Evolutionary conservation across 805 yeast species (phyloP).

Genomic region (Ogataea populi-albae): DNA sequence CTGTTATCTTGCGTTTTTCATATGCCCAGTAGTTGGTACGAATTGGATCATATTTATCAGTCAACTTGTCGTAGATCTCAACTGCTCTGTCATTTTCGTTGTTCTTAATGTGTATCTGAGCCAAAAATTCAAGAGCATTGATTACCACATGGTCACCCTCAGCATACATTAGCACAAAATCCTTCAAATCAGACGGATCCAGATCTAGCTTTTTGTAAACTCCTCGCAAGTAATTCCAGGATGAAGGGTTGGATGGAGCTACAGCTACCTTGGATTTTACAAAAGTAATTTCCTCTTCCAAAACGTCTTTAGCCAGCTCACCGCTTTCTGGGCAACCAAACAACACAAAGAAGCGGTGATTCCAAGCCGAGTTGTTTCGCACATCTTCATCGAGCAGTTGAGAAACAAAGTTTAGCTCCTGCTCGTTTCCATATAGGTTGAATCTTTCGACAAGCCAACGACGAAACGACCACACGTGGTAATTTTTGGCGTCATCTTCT

Average conservation of each 20-base stretch:
- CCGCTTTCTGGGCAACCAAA: constrained; percentile 24
- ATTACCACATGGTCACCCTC: constrained; percentile 40
- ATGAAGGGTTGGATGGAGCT: constrained; percentile 79
- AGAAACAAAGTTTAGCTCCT: constrained; percentile 53
- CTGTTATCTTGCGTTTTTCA: too few relatives aligned
- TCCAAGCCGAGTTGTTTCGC: constrained; percentile 92
- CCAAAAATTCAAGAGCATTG: constrained; percentile 63
- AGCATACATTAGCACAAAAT: constrained; percentile 45
- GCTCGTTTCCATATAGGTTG: constrained; percentile 39
- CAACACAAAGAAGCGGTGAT: constrained; percentile 67
- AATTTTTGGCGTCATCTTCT: constrained; percentile 80
- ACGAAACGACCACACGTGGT: constrained; percentile 94
- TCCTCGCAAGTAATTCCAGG: constrained; percentile 82
- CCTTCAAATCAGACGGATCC: constrained; percentile 39
- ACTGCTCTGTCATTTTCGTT: constrained; percentile 35
- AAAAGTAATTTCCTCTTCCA: constrained; percentile 49
- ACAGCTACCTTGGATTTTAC: constrained; percentile 45
- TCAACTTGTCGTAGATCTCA: constrained; percentile 50
- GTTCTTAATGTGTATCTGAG: constrained; percentile 42
- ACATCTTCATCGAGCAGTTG: constrained; percentile 57
- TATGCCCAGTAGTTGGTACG: constrained; percentile 33
- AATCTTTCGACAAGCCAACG: constrained; percentile 75
- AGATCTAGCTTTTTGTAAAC: constrained; percentile 34
- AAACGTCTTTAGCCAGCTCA: constrained; percentile 19
- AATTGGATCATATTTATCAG: constrained; percentile 32